A percentile compares a stretch with the other conserved stretches of the same genome.
These are phyloP conservation scores for Melaleuca quinquenervia DNA, from an alignment of 345 rosid species.

Conservation along the genomic window DNA sequence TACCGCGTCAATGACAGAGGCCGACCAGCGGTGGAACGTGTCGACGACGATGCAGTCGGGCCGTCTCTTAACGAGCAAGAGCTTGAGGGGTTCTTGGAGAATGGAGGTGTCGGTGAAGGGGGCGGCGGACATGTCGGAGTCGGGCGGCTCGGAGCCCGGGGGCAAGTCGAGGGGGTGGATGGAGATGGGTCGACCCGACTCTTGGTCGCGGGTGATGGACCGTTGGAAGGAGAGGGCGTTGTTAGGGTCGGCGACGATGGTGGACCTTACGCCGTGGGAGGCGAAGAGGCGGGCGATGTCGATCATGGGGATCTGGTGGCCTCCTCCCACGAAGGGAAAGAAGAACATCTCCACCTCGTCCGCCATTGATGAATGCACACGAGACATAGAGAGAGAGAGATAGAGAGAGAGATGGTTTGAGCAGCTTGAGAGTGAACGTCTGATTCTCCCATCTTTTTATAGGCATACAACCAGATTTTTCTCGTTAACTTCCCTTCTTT, in stretches of 20 bases:
- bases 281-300: slow-evolving; percentile 39
- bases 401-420: neutral
- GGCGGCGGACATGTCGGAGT: slow-evolving; percentile 18
- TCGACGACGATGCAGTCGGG: slow-evolving; percentile 34
- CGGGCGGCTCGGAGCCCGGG: slow-evolving; percentile 2
- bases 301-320: slow-evolving; percentile 38
- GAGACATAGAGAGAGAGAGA: neutral
- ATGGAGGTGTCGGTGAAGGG: slow-evolving; percentile 23
- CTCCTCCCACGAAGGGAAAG: slow-evolving; percentile 39
- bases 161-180: slow-evolving; percentile 9
- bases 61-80: slow-evolving; percentile 2
- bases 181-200: slow-evolving; percentile 15
- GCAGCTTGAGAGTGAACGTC: neutral
- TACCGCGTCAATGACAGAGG: slow-evolving; percentile 9
- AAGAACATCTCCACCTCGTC: slow-evolving; percentile 21
- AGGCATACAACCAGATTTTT: neutral
- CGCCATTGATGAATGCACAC: neutral
- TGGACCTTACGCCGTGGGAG: slow-evolving; percentile 18
- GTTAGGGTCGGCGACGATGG: slow-evolving; percentile 17
- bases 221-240: slow-evolving; percentile 14
- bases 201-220: slow-evolving; percentile 14
- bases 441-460: neutral
- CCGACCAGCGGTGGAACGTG: slow-evolving; percentile 24
- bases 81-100: slow-evolving; percentile 18
- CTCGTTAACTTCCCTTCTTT: neutral